Conservation (phyloP, 352 stramenopile genomes). For the Phytophthora sansomeana region DNA sequence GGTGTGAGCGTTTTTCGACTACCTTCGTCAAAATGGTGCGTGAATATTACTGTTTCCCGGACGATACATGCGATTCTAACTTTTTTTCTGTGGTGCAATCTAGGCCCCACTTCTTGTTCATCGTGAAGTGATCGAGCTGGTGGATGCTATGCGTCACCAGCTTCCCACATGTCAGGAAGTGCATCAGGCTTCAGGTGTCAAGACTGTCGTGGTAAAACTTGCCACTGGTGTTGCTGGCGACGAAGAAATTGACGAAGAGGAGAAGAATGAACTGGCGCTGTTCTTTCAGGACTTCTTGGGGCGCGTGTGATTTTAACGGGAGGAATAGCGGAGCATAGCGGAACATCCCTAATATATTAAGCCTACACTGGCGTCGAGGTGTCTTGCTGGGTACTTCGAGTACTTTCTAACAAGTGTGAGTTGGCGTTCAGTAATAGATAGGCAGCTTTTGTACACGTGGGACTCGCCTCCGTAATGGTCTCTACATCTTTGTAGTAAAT, state of each 20-base stretch:
- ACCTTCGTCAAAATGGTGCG: slow-evolving; percentile 66
- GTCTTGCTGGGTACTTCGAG: background rate
- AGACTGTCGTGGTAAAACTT: slow-evolving; percentile 47
- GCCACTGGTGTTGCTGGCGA: slow-evolving; percentile 32
- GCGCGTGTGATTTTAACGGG: slow-evolving; percentile 15
- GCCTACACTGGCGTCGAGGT: slow-evolving; percentile 5
- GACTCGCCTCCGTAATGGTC: background rate
- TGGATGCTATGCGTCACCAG: slow-evolving; percentile 70
- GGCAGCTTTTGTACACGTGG: background rate
- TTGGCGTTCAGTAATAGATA: slow-evolving; percentile 3
- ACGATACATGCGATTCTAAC: slow-evolving; percentile 1
- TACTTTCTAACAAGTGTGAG: background rate
- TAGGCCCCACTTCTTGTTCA: slow-evolving; percentile 49
- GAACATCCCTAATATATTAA: slow-evolving; percentile 35
- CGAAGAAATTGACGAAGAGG: slow-evolving; percentile 55
- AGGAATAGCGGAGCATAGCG: slow-evolving; percentile 7
- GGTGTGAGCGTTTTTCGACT: slow-evolving; percentile 59
- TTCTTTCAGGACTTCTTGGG: slow-evolving; percentile 54
- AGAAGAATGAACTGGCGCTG: slow-evolving; percentile 59
- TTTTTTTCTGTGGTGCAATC: slow-evolving; percentile 2
- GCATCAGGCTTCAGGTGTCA: slow-evolving; percentile 49
- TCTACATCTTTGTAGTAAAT: slow-evolving; percentile 62
- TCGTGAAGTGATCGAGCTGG: slow-evolving; percentile 59
- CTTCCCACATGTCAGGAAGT: slow-evolving; percentile 58
- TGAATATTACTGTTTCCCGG: slow-evolving; percentile 6